A percentile compares a stretch with the other conserved stretches of the same genome.
These are phyloP conservation scores for Teratosphaeria gauchensis DNA, from an alignment of 2,329 filamentous ascomycete species.

Conservation along the genomic window DNA sequence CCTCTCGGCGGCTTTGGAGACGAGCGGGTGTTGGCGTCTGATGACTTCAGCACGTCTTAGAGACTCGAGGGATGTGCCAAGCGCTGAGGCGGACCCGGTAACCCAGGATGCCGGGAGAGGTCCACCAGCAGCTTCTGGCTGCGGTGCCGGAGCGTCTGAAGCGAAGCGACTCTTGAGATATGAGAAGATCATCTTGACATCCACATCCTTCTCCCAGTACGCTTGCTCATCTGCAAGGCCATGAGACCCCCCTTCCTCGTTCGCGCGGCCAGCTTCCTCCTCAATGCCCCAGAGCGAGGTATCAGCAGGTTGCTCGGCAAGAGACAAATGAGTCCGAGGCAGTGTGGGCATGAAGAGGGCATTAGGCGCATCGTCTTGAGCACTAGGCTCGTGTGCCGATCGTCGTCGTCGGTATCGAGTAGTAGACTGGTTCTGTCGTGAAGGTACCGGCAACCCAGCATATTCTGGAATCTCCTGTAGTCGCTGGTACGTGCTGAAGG, in stretches of 20 bases:
- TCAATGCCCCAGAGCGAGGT: constrained; percentile 58
- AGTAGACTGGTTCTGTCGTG: constrained; percentile 11
- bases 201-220: constrained; percentile 89
- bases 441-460: constrained; percentile 54
- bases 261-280: constrained; percentile 41
- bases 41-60: constrained; percentile 75
- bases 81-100: constrained; percentile 26
- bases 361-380: constrained; percentile 9
- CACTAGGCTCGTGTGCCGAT: constrained; percentile 6
- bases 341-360: constrained; percentile 23
- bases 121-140: constrained; percentile 5
- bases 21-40: constrained; percentile 78
- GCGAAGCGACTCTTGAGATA: constrained; percentile 72
- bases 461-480: constrained; percentile 52
- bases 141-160: background rate
- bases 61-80: constrained; percentile 44
- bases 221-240: constrained; percentile 45
- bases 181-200: constrained; percentile 83
- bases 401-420: constrained; percentile 15
- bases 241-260: constrained; percentile 19
- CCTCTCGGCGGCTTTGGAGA: constrained; percentile 45
- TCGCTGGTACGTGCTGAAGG: constrained; percentile 71
- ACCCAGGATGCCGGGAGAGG: constrained; percentile 27
- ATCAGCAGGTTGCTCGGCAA: constrained; percentile 26
- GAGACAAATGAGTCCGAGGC: constrained; percentile 18